Conservation (phyloP, 192 early-diverging fungal genomes). For the Gamsiella multidivaricata region DNA sequence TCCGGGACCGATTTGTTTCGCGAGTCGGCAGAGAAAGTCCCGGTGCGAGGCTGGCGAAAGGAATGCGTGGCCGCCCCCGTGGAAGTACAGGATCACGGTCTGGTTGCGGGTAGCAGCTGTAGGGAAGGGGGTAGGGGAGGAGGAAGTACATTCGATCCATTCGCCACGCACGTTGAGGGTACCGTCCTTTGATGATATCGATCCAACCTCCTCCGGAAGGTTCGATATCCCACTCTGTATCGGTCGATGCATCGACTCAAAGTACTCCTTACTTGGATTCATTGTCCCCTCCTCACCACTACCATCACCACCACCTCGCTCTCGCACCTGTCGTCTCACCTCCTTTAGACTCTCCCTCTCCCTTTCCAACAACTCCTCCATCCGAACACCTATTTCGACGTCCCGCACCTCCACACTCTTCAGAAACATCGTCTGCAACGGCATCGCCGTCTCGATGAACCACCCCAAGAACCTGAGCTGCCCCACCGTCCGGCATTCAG, state of each 20-base stretch:
- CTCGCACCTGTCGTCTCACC: neutral
- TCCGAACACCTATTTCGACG: constrained; percentile 16
- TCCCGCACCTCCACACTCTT: constrained; percentile 17
- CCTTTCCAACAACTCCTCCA: constrained; percentile 12
- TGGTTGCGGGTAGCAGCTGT: constrained; percentile 6
- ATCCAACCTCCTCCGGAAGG: constrained; percentile 42
- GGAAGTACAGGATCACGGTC: constrained; percentile 38
- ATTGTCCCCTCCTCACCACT: neutral
- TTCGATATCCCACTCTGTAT: constrained; percentile 4
- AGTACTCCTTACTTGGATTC: constrained; percentile 30
- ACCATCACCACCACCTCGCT: too few species aligned
- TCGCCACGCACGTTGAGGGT: constrained; percentile 30
- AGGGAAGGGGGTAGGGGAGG: neutral
- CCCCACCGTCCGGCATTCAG: constrained; percentile 8
- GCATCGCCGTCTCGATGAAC: constrained; percentile 7
- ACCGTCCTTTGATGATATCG: constrained; percentile 14
- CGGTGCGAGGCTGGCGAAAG: constrained; percentile 33
- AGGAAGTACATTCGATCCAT: constrained; percentile 36
- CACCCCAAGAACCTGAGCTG: constrained; percentile 24
- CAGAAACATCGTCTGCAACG: neutral
- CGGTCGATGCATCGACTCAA: constrained; percentile 37
- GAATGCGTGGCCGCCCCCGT: constrained; percentile 39
- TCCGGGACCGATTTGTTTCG: constrained; percentile 34
- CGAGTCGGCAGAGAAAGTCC: constrained; percentile 9
- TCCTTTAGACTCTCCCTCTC: constrained; percentile 21